Evolutionary conservation across 345 rosid genomes (phyloP).

Genomic region (Sonneratia caseolaris): DNA sequence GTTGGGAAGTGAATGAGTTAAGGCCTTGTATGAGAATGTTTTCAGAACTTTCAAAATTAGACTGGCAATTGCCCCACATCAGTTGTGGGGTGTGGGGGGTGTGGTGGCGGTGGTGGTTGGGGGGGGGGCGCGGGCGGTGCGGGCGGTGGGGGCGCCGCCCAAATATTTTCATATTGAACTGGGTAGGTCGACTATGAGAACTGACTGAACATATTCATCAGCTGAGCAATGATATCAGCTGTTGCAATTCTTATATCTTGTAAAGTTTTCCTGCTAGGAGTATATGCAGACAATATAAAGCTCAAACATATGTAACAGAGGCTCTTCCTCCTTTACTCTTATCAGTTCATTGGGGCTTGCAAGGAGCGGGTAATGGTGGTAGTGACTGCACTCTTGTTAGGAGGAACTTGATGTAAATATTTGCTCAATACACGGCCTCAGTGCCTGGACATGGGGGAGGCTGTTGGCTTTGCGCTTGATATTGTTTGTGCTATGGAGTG

Average conservation of each 20-base stretch:
- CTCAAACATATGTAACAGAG: not conserved
- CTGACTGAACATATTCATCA: not conserved
- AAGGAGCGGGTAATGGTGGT: constrained; percentile 93
- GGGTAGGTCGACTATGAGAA: not conserved
- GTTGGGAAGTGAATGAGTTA: not conserved
- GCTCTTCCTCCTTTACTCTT: not conserved
- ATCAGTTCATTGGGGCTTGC: constrained; percentile 95
- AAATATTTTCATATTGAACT: not conserved
- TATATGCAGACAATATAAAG: not conserved
- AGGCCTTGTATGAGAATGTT: not conserved
- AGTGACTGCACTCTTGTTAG: constrained; percentile 78
- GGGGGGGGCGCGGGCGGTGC: too few relatives aligned
- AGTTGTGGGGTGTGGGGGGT: too few relatives aligned
- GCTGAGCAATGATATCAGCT: not conserved
- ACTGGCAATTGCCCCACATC: too few relatives aligned
- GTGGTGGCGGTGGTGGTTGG: too few relatives aligned
- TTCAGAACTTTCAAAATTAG: not conserved
- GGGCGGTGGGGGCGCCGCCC: too few relatives aligned
- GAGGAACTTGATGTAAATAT: constrained; percentile 83
- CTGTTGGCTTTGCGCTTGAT: constrained; percentile 81
- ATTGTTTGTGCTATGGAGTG: constrained; percentile 99
- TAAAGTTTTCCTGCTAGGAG: not conserved
- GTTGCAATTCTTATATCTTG: not conserved
- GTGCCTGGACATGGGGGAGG: constrained; percentile 55
- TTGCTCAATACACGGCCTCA: constrained; percentile 59